Evolutionary conservation across 2,329 filamentous ascomycete species (phyloP), one percentile per base, ranked within the genome.

Genomic region (Scedosporium apiospermum): DNA sequence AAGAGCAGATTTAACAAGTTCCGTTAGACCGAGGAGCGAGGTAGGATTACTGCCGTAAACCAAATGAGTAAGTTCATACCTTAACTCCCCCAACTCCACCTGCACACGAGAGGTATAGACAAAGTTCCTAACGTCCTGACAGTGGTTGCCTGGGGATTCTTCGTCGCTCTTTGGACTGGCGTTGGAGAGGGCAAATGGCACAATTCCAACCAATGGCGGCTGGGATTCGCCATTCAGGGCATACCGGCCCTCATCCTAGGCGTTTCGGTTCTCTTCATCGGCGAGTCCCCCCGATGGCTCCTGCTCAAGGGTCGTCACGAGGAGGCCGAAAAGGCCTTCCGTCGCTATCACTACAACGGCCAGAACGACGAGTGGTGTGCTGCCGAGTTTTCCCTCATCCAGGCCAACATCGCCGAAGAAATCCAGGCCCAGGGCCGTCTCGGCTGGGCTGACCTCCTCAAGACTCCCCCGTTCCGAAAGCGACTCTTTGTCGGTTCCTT

Each of bases 91-190:
- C 16, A 10, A 9, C 4, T 9, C 16, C 57, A 38, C n/a, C 38
- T 10, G 34, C 30, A 38, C 10, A 12, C 34, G 34, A 4, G 34
- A 38, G 2, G 2, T 12, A 3, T 26, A 30, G 6, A 23, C 18
- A 26, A 16, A 27, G 10, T 10, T 46, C 5, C 53, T 62, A 55
- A 62, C 51, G 16, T 46, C 27, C 18, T 3, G 2, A 18, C 26
- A 75, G 74, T 76, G 75, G 74, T 74, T 6, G 73, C 75, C 0
- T 77, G 75, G 75, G 81, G 82, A 6, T 77, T 76, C 55, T 85
- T 86, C 58, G 74, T 84, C 5, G 81, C 83, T 1, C 77, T 77
- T 9, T 82, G 82, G 72, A 77, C 79, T 2, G 77, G 82, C 3
- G 81, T 63, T 57, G 61, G 61, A 21, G 61, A 83, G 62, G 84